Evolutionary conservation across 1,139 yeast genomes (phyloP), one percentile per base, ranked within the genome.

Genomic region (Spathaspora sp.): DNA sequence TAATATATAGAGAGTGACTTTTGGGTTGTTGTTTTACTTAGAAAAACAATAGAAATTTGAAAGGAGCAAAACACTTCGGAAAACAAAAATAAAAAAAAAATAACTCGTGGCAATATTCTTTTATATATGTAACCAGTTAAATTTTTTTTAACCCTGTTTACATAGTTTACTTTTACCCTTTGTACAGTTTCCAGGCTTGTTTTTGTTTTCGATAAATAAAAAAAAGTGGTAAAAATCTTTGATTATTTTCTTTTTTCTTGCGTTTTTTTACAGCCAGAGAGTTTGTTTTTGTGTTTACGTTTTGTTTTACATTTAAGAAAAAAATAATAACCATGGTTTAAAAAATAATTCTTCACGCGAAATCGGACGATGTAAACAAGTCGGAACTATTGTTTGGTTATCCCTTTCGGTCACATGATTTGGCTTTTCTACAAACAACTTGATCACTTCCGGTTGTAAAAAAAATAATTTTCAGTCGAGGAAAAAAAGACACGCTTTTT

Each of bases 211-310:
- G 34, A 29, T 29, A 29, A 13, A n/a, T n/a, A 29, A 13, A 31
- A 15, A 6, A 31, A 13, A 31, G 36, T 31, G 36, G 36, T 31
- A n/a, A 31, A 15, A n/a, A n/a, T n/a, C n/a, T n/a, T n/a, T n/a
- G n/a, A 7, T 13, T 13, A 4, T 6, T 13, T 13, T 31, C 15
- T 31, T 9, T 15, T 31, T 15, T 31, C 13, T 13, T 13, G 18
- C 15, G 10, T 7, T 13, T 20, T 26, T 31, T 31, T 31, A 31
- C 36, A 31, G 36, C 36, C 36, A 31, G 36, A 31, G 13, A 13
- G 23, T 20, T n/a, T n/a, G 36, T 31, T 31, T 31, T 31, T 31
- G 36, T 31, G 36, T 31, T 31, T 31, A 15, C 15, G 36, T 31
- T 31, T 31, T 31, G 36, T 13, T 31, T 13, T 13, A 13, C 10